Percentiles rank a stretch among this genome's conserved stretches.
Evolutionary conservation across 2,329 filamentous ascomycete species (phyloP).

Genomic region (Penicillium sp.): DNA sequence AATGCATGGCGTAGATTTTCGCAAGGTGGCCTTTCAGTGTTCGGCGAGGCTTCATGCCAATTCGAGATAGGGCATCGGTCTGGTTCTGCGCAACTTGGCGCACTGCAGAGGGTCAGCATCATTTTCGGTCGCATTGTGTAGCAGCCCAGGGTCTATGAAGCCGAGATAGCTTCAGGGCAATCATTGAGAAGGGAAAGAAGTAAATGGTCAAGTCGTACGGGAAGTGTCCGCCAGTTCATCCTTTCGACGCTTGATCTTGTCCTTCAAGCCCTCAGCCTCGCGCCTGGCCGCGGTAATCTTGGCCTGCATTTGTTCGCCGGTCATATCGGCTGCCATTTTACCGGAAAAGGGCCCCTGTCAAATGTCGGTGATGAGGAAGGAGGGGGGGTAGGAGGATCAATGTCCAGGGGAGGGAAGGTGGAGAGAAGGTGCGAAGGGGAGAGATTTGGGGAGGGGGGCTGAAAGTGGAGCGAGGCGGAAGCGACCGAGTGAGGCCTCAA

Average conservation of each 20-base stretch:
- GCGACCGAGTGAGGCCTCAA: slow-evolving; percentile 19
- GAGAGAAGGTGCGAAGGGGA: slow-evolving; percentile 7
- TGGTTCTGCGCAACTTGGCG: slow-evolving; percentile 87
- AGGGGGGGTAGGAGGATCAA: slow-evolving; percentile 8
- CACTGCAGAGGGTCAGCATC: slow-evolving; percentile 52
- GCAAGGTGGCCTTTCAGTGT: slow-evolving; percentile 96
- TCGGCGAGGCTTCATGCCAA: slow-evolving; percentile 95
- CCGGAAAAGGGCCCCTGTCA: slow-evolving; percentile 24
- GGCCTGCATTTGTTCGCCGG: slow-evolving; percentile 69
- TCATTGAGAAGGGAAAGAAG: neutral
- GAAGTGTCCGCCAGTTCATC: slow-evolving; percentile 98
- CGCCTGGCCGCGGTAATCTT: slow-evolving; percentile 86
- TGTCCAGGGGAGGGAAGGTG: slow-evolving; percentile 9
- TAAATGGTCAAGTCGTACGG: slow-evolving; percentile 59
- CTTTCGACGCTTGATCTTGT: slow-evolving; percentile 99
- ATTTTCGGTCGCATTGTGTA: slow-evolving; percentile 1
- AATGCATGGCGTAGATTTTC: slow-evolving; percentile 99
- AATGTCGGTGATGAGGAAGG: slow-evolving; percentile 7
- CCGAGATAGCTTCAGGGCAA: neutral
- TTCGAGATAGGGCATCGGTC: slow-evolving; percentile 84
- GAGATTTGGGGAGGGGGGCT: slow-evolving; percentile 12
- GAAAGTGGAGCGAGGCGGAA: slow-evolving; percentile 19
- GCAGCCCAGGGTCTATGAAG: neutral
- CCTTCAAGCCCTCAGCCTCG: slow-evolving; percentile 96
- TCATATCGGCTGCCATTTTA: slow-evolving; percentile 46